Evolutionary conservation across 805 yeast species (phyloP), one percentile per base, ranked within the genome.

Genomic region (Spathaspora sp.): DNA sequence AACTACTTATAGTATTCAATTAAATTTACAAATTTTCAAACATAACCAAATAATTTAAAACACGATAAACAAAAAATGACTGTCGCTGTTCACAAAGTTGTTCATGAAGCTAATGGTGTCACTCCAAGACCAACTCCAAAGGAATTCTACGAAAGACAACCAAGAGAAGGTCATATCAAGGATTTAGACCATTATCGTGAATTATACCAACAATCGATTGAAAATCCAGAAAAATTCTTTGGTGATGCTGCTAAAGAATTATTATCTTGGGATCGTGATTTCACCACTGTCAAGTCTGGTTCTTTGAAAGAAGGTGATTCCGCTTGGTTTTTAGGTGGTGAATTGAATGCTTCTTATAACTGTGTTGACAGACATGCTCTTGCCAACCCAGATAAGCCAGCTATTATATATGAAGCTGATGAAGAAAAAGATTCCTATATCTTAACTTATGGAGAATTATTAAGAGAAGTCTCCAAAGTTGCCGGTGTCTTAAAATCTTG

Each of bases 281-380:
- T 89, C 70, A 76, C 78, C 60, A 76, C 79, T 53, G 94, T 80
- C 61, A 79, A 73, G 52, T 70, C 72, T 49, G 96, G 94, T 38
- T 77, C 86, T 49, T 80, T 86, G 57, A 80, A 77, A 57, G 71
- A 85, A 59, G 74, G 70, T 51, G 70, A 65, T 58, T 58, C 85
- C 18, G 81, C 89, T 32, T 88, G 94, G 94, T 88, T 88, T 65
- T 68, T 87, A 29, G 86, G 85, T 52, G 96, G 96, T 55, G 83
- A 86, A 65, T 72, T 88, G 64, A 88, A 88, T 62, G 96, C 96
- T 16, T 79, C 84, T 48, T 88, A 82, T 73, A 88, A 88, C 68
- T 82, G 89, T 77, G 88, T 88, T 49, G 96, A 88, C 69, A 79
- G 94, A 68, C 87, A 87, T 68, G 96, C 96, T 1, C 73, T 83